Evolutionary conservation across 371 early-diverging fungal species (phyloP), one percentile per base, ranked within the genome.

Genomic region (Apophysomyces variabilis): DNA sequence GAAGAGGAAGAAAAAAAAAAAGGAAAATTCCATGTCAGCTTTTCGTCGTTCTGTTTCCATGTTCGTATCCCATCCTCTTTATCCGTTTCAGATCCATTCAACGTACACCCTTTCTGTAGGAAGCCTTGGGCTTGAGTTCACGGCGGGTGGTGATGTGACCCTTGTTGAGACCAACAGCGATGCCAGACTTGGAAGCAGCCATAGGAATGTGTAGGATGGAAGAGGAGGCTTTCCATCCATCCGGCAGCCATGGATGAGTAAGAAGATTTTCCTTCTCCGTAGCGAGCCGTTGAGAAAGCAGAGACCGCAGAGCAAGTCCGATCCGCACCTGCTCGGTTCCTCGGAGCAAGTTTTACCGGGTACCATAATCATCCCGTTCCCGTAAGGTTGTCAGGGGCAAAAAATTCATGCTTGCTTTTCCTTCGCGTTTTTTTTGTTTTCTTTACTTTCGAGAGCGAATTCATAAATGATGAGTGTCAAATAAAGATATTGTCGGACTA

Each of bases 141-240:
- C 93, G 92, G 71, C 81, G 85, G 68, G 96, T 89, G 79, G 91
- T 90, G 88, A 91, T 84, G 89, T 92, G 95, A 64, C 95, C 95
- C 74, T 87, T 86, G 89, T 92, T 95, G 78, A 85, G 75, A 72
- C 95, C 94, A 73, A 85, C 82, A 72, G 84, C 84, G 75, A 93
- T 86, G 74, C 93, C 93, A 67, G 93, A 83, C 85, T 89, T 90
- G 21, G 54, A 50, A 50, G 54, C 54, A 50, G 54, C 54, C 54
- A 50, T 50, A 21, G 54, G 54, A 21, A 50, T 50, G 54, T 26
- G 54, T 50, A 50, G 54, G 54, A 50, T 50, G 54, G 54, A 50
- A 50, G 54, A 50, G 54, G 54, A 21, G 21, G 54, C 21, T 50
- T 21, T 26, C 11, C 54, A 50, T 50, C 54, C 54, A 50, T 50